Evolutionary conservation across 352 stramenopile genomes (phyloP), one percentile per base, ranked within the genome.

Genomic region (Globisporangium ultimum): DNA sequence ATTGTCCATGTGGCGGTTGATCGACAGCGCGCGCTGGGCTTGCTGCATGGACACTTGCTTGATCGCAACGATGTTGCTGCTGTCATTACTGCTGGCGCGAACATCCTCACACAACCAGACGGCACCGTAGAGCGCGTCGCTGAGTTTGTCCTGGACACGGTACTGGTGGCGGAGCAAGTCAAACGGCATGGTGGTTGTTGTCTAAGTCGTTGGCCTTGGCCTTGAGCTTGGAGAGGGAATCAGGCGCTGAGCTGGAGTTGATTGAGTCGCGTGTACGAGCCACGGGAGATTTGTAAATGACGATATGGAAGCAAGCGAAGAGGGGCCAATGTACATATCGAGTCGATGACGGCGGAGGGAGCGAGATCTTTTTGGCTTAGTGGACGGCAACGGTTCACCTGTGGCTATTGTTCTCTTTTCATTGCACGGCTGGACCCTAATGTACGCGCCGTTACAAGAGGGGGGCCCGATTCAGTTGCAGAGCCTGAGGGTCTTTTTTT

Each of bases 91-190:
- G 28, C 48, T 48, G 36, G 32, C 46, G 17, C 57, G 22, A 2
- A 55, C 62, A 60, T 87, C 76, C 18, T 78, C 50, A 53, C 72
- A 87, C 18, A 84, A 61, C 34, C 68, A 68, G 18, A 84, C 74
- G 22, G 66, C 53, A 18, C 74, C 73, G 48, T 79, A 87, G 20
- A 83, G 61, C 15, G 74, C 70, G 48, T 74, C 53, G 43, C 62
- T 60, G 40, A 82, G 52, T 50, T 64, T 69, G 21, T 53, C 34
- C 12, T 63, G 59, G 17, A 72, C 40, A 38, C 61, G 61, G 49
- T 64, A 72, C 11, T 43, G 38, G 10, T 43, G 38, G 38, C 14
- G 38, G 11, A 43, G 38, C 38, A 17, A 17, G 38, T 43, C 14
- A 17, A 17, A 13, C 11, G 38, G 10, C 38, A 43, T 43, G 38